Evolutionary conservation across 1,284 basidiomycete species (phyloP).

Genomic region (Melanopsichium pennsylvanicum): DNA sequence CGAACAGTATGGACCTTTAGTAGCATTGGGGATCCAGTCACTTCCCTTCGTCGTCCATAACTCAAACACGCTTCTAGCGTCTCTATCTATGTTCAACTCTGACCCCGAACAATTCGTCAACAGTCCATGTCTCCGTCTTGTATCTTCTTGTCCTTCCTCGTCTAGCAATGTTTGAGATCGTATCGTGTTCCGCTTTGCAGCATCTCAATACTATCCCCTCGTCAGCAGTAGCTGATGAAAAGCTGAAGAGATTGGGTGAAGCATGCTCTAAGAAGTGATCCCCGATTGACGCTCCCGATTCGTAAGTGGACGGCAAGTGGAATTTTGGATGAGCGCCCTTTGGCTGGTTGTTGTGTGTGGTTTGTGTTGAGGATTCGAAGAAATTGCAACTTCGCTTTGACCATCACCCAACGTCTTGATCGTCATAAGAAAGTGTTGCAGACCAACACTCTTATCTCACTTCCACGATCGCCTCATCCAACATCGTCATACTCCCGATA

Average conservation of each 20-base stretch:
- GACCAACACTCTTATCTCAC: too few species aligned
- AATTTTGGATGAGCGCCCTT: not conserved
- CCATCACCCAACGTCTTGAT: conserved; percentile 7
- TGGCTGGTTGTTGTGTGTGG: conserved; percentile 1
- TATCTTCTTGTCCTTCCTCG: conserved; percentile 1
- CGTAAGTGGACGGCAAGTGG: not conserved
- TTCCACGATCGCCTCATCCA: not conserved
- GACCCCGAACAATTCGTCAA: conserved; percentile 2
- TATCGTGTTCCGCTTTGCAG: not conserved
- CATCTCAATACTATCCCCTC: too few species aligned
- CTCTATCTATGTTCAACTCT: too few species aligned
- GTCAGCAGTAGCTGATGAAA: too few species aligned
- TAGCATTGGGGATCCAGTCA: not conserved
- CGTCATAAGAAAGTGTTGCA: too few species aligned
- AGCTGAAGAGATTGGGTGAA: too few species aligned
- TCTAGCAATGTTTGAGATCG: not conserved
- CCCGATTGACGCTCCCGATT: not conserved
- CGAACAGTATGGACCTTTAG: not conserved
- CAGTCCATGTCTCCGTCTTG: not conserved
- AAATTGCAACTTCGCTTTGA: conserved; percentile 28
- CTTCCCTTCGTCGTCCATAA: not conserved
- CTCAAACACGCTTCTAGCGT: too few species aligned
- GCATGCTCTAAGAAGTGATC: too few species aligned
- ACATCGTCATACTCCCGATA: not conserved
- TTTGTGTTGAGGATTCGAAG: conserved; percentile 22